Evolutionary conservation across 768 basidiomycete species (phyloP).

Genomic region (Trametes cingulata): DNA sequence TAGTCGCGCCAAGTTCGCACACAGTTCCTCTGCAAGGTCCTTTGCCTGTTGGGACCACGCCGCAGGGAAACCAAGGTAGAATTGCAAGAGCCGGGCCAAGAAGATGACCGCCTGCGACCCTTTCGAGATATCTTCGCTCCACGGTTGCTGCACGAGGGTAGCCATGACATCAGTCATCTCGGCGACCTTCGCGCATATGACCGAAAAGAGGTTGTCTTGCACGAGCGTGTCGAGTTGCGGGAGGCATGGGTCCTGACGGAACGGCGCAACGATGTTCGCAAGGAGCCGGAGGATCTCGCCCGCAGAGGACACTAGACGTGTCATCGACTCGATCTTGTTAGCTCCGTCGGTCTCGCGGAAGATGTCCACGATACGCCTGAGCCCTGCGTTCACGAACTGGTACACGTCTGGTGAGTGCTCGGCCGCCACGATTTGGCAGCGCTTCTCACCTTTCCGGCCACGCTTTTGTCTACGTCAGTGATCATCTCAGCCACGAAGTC

Average conservation of each 20-base stretch:
- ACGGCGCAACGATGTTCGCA: slow-evolving; percentile 66
- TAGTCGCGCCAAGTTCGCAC: slow-evolving; percentile 42
- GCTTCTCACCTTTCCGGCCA: slow-evolving; percentile 72
- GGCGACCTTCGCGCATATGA: slow-evolving; percentile 48
- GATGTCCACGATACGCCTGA: slow-evolving; percentile 62
- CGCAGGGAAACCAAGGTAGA: slow-evolving; percentile 65
- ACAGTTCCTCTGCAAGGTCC: slow-evolving; percentile 46
- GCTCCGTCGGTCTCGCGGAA: slow-evolving; percentile 38
- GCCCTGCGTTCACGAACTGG: slow-evolving; percentile 81
- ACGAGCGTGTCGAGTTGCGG: slow-evolving; percentile 52
- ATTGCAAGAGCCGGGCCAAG: slow-evolving; percentile 69
- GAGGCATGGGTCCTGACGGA: slow-evolving; percentile 48
- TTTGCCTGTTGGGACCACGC: slow-evolving; percentile 55
- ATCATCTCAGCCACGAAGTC: slow-evolving; percentile 85
- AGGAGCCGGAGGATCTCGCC: slow-evolving; percentile 72
- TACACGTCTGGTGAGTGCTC: background rate
- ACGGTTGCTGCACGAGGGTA: slow-evolving; percentile 19
- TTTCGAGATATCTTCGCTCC: slow-evolving; percentile 21
- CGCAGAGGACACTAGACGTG: slow-evolving; percentile 50
- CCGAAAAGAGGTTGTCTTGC: slow-evolving; percentile 59
- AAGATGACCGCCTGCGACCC: slow-evolving; percentile 50
- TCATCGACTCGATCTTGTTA: slow-evolving; percentile 33
- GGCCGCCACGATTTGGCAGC: too few relatives aligned
- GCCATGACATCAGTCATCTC: slow-evolving; percentile 40
- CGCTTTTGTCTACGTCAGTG: slow-evolving; percentile 61